A percentile compares a stretch with the other conserved stretches of the same genome.
These are phyloP conservation scores for Dothiorella sarmentorum DNA, from an alignment of 2,329 filamentous ascomycete species.

Conservation along the genomic window DNA sequence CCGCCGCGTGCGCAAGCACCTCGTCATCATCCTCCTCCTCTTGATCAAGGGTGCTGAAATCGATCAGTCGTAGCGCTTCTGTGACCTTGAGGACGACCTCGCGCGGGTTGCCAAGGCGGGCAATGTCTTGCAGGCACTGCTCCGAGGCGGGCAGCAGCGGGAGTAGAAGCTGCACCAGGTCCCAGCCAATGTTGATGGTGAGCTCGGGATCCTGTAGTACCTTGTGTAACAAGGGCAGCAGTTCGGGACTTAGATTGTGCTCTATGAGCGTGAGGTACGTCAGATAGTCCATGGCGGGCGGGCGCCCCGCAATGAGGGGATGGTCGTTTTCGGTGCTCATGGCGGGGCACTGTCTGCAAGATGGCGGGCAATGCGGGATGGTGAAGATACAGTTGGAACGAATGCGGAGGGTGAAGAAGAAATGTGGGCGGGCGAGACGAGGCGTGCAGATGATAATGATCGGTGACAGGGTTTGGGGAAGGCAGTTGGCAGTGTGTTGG, in stretches of 20 bases:
- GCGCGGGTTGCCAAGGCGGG: slow-evolving; percentile 72
- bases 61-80: slow-evolving; percentile 63
- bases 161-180: slow-evolving; percentile 72
- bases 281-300: slow-evolving; percentile 64
- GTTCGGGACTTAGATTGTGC: slow-evolving; percentile 64
- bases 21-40: slow-evolving; percentile 35
- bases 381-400: neutral
- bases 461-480: slow-evolving; percentile 12
- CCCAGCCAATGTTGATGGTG: slow-evolving; percentile 78
- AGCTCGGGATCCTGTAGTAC: slow-evolving; percentile 66
- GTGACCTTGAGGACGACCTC: slow-evolving; percentile 80
- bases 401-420: neutral
- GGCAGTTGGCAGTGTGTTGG: slow-evolving; percentile 1
- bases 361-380: neutral
- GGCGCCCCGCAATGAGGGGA: slow-evolving; percentile 57
- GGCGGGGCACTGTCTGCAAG: neutral
- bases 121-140: slow-evolving; percentile 68
- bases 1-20: slow-evolving; percentile 15
- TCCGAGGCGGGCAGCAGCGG: slow-evolving; percentile 63
- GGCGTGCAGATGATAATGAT: slow-evolving; percentile 14
- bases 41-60: slow-evolving; percentile 46
- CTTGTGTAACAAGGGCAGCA: slow-evolving; percentile 65
- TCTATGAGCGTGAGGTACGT: slow-evolving; percentile 78
- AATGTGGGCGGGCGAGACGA: neutral
- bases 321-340: slow-evolving; percentile 28